Base-by-base conservation (phyloP, 2,329 filamentous ascomycete genomes). In the Fusarium kyushuense region DNA sequence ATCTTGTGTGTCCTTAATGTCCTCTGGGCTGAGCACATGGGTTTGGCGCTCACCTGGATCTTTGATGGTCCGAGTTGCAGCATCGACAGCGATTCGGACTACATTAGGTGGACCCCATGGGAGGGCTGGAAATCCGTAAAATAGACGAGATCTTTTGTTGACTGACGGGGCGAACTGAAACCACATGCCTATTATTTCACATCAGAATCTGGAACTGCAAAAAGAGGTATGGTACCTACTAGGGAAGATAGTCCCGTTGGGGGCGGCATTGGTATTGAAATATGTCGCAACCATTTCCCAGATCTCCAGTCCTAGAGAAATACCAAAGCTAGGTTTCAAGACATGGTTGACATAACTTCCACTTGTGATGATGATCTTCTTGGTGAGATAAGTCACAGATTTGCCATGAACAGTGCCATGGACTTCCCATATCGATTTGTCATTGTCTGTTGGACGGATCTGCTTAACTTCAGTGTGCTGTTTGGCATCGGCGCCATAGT, bases 241-340 rank as follows among this genome's bases (percentile, higher is more conserved):
- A 2, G 65, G 65, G 3, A 68, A 68, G 3, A 68, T 63, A 10
- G 66, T 69, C 3, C 66, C 66, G 10, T 58, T 62, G 0, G 65
- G 66, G 10, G 65, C 66, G 6, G 66, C 65, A 16, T 69, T 68
- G 6, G 48, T 29, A 23, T 65, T 68, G 6, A 68, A 69, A 14
- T 69, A 69, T 3, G 41, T 65, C 8, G 60, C 66, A 14, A 69
- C 54, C 66, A 69, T 69, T 30, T 69, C 66, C 66, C 66, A 69
- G 1, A 69, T 69, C 6, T 69, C 42, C 6, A 69, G 27, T 6
- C 63, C 51, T 4, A 69, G n/a, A 0, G 54, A 60, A n/a, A 69
- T 54, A 4, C 48, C 54, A 4, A 69, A 67, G 5, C 63, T 67
- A 1, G 63, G 63, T 5, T 47, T 66, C 16, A 67, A n/a, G 2